Conservation (phyloP, 1,284 basidiomycete species). For the Leccinum proliferum region DNA sequence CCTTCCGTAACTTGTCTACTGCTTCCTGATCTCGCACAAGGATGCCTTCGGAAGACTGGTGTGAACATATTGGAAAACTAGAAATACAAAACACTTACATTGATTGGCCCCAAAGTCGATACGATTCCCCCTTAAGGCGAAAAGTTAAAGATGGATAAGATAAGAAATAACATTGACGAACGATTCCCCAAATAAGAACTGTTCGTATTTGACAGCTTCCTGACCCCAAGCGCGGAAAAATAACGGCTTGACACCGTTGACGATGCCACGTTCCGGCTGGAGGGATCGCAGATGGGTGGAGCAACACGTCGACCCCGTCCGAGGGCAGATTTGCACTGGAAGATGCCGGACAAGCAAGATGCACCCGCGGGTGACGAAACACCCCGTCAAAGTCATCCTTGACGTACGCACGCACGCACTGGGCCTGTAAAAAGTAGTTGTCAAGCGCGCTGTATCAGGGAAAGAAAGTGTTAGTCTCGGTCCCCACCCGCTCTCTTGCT, state of each 20-base stretch:
- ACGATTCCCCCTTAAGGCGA: conserved; percentile 35
- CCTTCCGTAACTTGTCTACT: conserved; percentile 39
- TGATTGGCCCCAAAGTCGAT: conserved; percentile 68
- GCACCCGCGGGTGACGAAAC: conserved; percentile 55
- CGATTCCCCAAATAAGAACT: conserved; percentile 51
- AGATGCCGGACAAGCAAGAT: conserved; percentile 30
- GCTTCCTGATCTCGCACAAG: conserved; percentile 60
- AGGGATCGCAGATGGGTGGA: conserved; percentile 79
- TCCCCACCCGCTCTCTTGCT: neutral
- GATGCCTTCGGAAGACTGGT: conserved; percentile 43
- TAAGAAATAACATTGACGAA: conserved; percentile 18
- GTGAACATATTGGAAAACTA: neutral
- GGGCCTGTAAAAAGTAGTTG: conserved; percentile 94
- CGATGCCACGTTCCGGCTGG: conserved; percentile 50
- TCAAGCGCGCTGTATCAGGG: conserved; percentile 72
- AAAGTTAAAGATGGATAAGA: conserved; percentile 5
- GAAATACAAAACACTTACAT: conserved; percentile 35
- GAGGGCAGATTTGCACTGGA: neutral
- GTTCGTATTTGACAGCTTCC: conserved; percentile 47
- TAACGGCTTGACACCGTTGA: conserved; percentile 55
- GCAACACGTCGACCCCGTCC: conserved; percentile 68
- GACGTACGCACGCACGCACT: conserved; percentile 70
- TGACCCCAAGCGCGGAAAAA: conserved; percentile 54
- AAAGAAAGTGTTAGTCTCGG: neutral
- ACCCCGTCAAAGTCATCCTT: conserved; percentile 70